Evolutionary conservation across 192 early-diverging fungal species (phyloP).

Genomic region (Geranomyces variabilis): DNA sequence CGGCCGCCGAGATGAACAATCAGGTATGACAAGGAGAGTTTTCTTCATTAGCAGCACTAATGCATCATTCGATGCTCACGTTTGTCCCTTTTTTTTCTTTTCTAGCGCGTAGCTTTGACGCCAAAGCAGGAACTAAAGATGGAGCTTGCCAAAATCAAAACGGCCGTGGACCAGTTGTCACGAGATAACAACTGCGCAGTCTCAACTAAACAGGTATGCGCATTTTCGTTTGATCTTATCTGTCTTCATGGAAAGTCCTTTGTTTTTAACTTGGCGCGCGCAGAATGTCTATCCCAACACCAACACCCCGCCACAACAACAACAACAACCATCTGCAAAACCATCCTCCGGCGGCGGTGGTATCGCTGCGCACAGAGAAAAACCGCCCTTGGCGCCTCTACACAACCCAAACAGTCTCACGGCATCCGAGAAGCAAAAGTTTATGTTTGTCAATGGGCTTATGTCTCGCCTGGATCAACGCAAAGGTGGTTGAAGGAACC

Average conservation of each 20-base stretch:
- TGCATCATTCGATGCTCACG: no score
- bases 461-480: neutral
- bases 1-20: constrained; percentile 22
- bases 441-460: neutral
- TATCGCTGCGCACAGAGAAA: neutral
- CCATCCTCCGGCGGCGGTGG: neutral
- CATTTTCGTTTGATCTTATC: no score
- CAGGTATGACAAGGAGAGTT: no score
- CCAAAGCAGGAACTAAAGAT: constrained; percentile 38
- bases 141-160: constrained; percentile 29
- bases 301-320: neutral
- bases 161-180: constrained; percentile 28
- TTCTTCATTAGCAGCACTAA: no score
- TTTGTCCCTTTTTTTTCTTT: neutral
- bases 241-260: neutral
- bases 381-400: neutral
- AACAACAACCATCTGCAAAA: no score
- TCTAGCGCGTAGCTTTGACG: constrained; percentile 30
- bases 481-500: no score
- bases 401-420: constrained; percentile 4
- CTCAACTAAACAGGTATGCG: neutral
- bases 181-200: neutral
- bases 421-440: neutral
- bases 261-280: neutral
- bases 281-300: constrained; percentile 6